Conservation (phyloP, 2,329 filamentous ascomycete genomes). For the Xylariales sp. region DNA sequence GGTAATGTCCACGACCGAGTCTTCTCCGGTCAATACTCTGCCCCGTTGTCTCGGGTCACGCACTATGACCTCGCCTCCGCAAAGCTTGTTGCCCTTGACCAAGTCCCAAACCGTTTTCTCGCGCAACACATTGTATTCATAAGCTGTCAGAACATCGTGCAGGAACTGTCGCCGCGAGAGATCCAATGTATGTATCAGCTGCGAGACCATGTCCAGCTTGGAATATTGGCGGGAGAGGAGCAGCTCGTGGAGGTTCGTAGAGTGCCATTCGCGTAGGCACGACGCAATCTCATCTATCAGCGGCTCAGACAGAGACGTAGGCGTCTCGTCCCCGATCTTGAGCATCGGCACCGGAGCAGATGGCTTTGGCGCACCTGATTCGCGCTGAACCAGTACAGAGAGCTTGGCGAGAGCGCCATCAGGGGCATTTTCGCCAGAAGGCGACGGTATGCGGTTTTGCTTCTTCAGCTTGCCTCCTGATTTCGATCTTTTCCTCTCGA, state of each 20-base stretch:
- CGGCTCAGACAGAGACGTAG: conserved; percentile 82
- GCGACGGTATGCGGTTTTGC: neutral
- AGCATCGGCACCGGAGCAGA: conserved; percentile 94
- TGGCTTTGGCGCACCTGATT: conserved; percentile 68
- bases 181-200: conserved; percentile 78
- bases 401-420: conserved; percentile 19
- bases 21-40: conserved; percentile 82
- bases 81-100: conserved; percentile 88
- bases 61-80: conserved; percentile 91
- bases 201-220: conserved; percentile 74
- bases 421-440: neutral
- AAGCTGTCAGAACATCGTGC: conserved; percentile 85
- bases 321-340: conserved; percentile 95
- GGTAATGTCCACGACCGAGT: conserved; percentile 88
- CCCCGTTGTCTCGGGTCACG: conserved; percentile 80
- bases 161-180: conserved; percentile 82
- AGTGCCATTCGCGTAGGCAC: conserved; percentile 96
- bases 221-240: conserved; percentile 78
- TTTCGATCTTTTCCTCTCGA: conserved; percentile 30
- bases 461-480: conserved; percentile 10
- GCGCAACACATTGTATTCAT: conserved; percentile 75
- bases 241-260: conserved; percentile 89
- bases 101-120: conserved; percentile 95
- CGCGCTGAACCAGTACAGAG: conserved; percentile 43
- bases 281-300: conserved; percentile 97